Conservation (phyloP, 768 basidiomycete genomes). For the Lentinula detonsa region DNA sequence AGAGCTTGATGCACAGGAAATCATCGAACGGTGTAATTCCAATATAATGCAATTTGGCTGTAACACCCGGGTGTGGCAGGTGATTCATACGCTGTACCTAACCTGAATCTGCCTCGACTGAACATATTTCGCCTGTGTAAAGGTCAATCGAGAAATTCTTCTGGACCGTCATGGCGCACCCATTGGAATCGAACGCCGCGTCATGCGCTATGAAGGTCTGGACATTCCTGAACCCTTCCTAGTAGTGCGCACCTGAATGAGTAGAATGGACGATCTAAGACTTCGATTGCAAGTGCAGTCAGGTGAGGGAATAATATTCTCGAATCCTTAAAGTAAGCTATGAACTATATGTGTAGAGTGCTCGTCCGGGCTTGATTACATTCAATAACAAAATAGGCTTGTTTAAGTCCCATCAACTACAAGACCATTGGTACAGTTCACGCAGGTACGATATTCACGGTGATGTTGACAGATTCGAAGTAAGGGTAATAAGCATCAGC, state of each 20-base stretch:
- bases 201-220: conserved; percentile 3
- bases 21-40: not conserved
- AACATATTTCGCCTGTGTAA: not conserved
- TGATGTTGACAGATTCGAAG: conserved; percentile 4
- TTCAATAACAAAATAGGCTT: too few species aligned
- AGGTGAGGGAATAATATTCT: too few species aligned
- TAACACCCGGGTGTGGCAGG: conserved; percentile 7
- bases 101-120: not conserved
- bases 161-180: not conserved
- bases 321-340: not conserved
- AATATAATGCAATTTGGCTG: conserved; percentile 5
- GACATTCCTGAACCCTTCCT: conserved; percentile 6
- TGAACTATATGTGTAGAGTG: too few species aligned
- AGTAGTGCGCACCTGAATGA: conserved; percentile 1
- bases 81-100: not conserved
- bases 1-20: not conserved
- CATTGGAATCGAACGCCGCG: not conserved
- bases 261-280: too few species aligned
- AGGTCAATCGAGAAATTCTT: not conserved
- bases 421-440: not conserved
- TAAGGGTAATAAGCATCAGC: not conserved
- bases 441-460: not conserved
- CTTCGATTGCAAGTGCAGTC: too few species aligned
- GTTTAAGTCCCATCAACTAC: too few species aligned
- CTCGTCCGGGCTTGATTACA: too few species aligned